phyloP scores from a whole-genome alignment of 2,329 filamentous ascomycete species.

The Verticillium zaregamsianum region DNA sequence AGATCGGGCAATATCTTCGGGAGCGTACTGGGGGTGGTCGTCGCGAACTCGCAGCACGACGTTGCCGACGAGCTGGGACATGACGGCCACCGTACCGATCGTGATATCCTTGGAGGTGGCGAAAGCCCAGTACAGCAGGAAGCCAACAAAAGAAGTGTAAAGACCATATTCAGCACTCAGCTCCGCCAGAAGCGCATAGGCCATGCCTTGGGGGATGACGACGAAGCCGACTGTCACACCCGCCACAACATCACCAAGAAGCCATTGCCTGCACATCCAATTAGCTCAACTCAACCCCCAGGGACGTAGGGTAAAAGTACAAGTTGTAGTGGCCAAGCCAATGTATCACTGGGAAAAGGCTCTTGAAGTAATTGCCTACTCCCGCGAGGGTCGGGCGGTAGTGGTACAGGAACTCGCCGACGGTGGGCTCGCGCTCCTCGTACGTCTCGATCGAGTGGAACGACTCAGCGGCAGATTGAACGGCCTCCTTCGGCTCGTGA shows the following conservation, averaged over 20 bases:
- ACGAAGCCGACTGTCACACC: conserved; percentile 65
- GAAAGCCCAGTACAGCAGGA: conserved; percentile 78
- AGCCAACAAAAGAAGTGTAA: conserved; percentile 80
- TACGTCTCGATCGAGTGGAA: conserved; percentile 15
- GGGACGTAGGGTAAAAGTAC: neutral
- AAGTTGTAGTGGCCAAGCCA: conserved; percentile 14
- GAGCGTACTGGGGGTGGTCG: conserved; percentile 25
- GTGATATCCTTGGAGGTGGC: conserved; percentile 84
- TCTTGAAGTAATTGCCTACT: conserved; percentile 29
- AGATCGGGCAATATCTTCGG: conserved; percentile 37
- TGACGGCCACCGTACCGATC: conserved; percentile 54
- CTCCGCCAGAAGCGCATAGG: conserved; percentile 69
- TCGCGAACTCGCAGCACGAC: conserved; percentile 34
- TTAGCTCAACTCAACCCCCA: neutral
- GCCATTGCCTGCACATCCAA: conserved; percentile 5
- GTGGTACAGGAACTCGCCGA: conserved; percentile 35
- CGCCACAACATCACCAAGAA: conserved; percentile 13
- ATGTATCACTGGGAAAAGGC: too few relatives aligned
- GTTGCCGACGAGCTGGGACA: conserved; percentile 46
- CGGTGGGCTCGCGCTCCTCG: conserved; percentile 35
- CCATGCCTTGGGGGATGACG: conserved; percentile 76
- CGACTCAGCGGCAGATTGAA: conserved; percentile 20
- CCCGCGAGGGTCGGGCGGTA: conserved; percentile 27
- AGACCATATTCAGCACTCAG: conserved; percentile 67
- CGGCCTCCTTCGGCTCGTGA: conserved; percentile 18